Percentiles rank a stretch among this genome's conserved stretches.
Evolutionary conservation across 2,329 filamentous ascomycete genomes (phyloP).

Genomic region (Verticillium nubilum): DNA sequence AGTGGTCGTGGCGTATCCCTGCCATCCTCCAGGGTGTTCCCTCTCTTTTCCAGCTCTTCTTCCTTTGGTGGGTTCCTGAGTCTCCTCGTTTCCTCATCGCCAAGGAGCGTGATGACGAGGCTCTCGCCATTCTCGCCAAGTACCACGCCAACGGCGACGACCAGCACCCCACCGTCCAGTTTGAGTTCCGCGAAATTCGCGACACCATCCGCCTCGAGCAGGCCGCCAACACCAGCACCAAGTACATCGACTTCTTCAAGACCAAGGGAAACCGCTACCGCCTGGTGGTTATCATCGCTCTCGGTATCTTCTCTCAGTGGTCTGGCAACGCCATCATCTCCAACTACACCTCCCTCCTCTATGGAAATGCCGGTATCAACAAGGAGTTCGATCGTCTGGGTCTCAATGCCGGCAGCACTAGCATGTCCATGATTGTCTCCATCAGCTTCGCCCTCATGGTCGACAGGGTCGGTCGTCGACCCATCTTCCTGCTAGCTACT

Average conservation of each 20-base stretch:
- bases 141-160: conserved; percentile 25
- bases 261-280: conserved; percentile 54
- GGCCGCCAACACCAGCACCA: conserved; percentile 37
- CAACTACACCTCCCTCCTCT: conserved; percentile 51
- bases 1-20: conserved; percentile 49
- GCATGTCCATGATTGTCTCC: conserved; percentile 46
- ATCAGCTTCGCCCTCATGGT: conserved; percentile 45
- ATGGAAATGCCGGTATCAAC: conserved; percentile 46
- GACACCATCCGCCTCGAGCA: conserved; percentile 50
- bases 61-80: conserved; percentile 45
- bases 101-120: conserved; percentile 28
- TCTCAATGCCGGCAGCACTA: conserved; percentile 39
- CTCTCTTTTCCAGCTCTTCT: conserved; percentile 39
- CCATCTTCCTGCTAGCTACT: conserved; percentile 44
- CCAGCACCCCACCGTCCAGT: conserved; percentile 46
- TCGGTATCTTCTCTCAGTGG: conserved; percentile 56
- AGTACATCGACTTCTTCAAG: conserved; percentile 47
- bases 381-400: conserved; percentile 38
- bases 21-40: conserved; percentile 43
- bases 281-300: conserved; percentile 43
- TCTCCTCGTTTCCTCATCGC: conserved; percentile 36
- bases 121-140: conserved; percentile 26
- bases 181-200: conserved; percentile 55
- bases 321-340: conserved; percentile 55
- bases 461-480: conserved; percentile 49